Conservation (phyloP, 1,284 basidiomycete genomes). For the Austropuccinia psidii region DNA sequence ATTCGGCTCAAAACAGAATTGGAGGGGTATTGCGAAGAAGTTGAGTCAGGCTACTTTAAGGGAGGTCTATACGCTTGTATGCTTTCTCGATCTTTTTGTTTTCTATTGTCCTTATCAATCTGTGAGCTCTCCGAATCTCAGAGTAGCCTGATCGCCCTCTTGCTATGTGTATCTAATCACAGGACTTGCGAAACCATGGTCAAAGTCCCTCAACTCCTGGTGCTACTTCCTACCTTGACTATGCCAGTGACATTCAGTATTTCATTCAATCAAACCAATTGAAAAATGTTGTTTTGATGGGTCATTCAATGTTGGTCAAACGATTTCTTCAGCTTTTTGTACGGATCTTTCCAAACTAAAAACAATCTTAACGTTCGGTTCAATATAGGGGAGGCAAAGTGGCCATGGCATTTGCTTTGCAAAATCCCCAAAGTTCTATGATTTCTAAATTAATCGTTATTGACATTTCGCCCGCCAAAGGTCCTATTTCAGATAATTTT, state of each 20-base stretch:
- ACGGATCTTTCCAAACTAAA: not conserved
- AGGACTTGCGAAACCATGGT: constrained; percentile 37
- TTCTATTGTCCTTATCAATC: not conserved
- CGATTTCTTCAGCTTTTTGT: not conserved
- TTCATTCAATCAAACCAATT: constrained; percentile 16
- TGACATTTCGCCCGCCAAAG: constrained; percentile 31
- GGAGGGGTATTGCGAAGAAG: constrained; percentile 28
- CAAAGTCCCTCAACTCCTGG: constrained; percentile 28
- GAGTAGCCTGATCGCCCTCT: not conserved
- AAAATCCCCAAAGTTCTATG: not conserved
- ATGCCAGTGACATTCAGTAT: constrained; percentile 22
- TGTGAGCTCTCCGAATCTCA: not conserved
- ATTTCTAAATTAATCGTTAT: constrained; percentile 7
- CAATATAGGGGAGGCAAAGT: constrained; percentile 34
- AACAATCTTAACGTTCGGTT: not conserved
- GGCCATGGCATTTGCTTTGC: constrained; percentile 29
- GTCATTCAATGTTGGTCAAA: constrained; percentile 35
- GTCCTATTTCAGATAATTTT: constrained; percentile 20
- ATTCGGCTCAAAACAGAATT: constrained; percentile 37
- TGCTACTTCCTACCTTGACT: constrained; percentile 27
- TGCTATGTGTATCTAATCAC: not conserved
- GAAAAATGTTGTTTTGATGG: constrained; percentile 21
- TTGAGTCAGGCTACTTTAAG: not conserved
- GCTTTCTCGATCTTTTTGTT: not conserved
- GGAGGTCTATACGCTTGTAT: constrained; percentile 24